Percentiles rank a stretch among this genome's conserved stretches.
Conservation (phyloP, 2,329 filamentous ascomycete genomes). For the Aphanoascus verrucosus region DNA sequence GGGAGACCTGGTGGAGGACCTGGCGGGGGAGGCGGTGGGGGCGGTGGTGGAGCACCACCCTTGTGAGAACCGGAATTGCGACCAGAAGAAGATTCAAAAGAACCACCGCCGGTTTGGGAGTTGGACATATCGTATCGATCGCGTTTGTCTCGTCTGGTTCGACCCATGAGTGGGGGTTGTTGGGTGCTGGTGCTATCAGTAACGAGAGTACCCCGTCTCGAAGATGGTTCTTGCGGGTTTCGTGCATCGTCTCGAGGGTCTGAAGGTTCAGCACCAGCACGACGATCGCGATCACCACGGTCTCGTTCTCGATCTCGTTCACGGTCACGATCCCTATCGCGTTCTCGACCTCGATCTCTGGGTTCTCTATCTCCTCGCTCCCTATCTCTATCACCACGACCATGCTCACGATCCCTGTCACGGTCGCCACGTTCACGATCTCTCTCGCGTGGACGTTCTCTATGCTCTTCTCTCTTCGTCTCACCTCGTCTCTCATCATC, state of each 20-base stretch:
- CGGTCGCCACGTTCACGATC: slow-evolving; percentile 15
- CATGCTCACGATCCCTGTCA: slow-evolving; percentile 15
- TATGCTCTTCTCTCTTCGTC: slow-evolving; percentile 29
- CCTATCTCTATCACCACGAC: slow-evolving; percentile 18
- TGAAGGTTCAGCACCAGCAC: slow-evolving; percentile 8
- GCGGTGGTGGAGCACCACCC: neutral
- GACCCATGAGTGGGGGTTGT: neutral
- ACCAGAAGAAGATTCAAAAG: slow-evolving; percentile 2
- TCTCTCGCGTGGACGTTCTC: slow-evolving; percentile 26
- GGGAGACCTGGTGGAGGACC: slow-evolving; percentile 2
- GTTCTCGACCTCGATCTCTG: slow-evolving; percentile 11
- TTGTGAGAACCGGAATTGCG: neutral
- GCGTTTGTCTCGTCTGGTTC: slow-evolving; percentile 9
- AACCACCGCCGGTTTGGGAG: neutral
- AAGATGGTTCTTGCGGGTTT: slow-evolving; percentile 1
- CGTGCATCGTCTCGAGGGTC: slow-evolving; percentile 4
- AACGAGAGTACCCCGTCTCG: neutral
- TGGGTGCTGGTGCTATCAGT: neutral
- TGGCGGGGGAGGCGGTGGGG: slow-evolving; percentile 5
- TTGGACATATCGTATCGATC: slow-evolving; percentile 7
- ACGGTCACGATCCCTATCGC: slow-evolving; percentile 11
- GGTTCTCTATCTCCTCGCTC: slow-evolving; percentile 22
- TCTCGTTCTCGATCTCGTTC: slow-evolving; percentile 16
- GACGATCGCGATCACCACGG: slow-evolving; percentile 16
- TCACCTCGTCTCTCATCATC: slow-evolving; percentile 20